Conservation (phyloP, 257 asterid species). For the Nicotiana tabacum region DNA sequence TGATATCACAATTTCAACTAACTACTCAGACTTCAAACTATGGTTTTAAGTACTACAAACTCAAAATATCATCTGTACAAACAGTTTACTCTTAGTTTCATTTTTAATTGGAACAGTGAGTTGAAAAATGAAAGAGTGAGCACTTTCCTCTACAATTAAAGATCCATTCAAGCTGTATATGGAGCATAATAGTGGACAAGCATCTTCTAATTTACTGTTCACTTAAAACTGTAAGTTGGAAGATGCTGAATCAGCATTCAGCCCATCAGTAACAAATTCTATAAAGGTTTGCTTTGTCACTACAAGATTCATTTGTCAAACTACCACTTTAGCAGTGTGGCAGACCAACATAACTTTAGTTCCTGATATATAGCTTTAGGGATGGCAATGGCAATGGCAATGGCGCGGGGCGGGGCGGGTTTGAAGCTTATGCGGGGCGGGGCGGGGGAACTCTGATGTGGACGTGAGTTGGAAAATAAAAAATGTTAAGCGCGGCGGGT, state of each 20-base stretch:
- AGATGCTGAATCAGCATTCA: neutral
- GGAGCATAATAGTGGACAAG: neutral
- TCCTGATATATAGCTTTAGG: conserved; percentile 1
- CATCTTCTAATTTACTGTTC: neutral
- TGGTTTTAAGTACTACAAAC: neutral
- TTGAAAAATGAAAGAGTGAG: neutral
- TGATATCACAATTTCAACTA: conserved; percentile 7
- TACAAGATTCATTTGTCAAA: conserved; percentile 3
- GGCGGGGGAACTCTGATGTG: no score
- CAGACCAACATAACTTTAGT: neutral
- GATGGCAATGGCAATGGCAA: no score
- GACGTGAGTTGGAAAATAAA: no score
- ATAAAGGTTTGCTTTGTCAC: neutral
- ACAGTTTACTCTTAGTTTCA: neutral
- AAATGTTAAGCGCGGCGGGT: no score
- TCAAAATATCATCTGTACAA: neutral
- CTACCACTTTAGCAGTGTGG: neutral
- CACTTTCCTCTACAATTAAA: neutral
- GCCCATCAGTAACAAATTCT: neutral
- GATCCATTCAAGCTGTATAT: neutral
- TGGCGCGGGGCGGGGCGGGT: no score
- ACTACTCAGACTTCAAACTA: neutral
- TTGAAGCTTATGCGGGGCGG: no score
- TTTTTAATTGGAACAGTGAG: neutral
- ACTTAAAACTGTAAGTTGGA: neutral